These are phyloP conservation scores for Sporothrix phasma DNA, from an alignment of 2,329 filamentous ascomycete genomes.

Conservation along the genomic window DNA sequence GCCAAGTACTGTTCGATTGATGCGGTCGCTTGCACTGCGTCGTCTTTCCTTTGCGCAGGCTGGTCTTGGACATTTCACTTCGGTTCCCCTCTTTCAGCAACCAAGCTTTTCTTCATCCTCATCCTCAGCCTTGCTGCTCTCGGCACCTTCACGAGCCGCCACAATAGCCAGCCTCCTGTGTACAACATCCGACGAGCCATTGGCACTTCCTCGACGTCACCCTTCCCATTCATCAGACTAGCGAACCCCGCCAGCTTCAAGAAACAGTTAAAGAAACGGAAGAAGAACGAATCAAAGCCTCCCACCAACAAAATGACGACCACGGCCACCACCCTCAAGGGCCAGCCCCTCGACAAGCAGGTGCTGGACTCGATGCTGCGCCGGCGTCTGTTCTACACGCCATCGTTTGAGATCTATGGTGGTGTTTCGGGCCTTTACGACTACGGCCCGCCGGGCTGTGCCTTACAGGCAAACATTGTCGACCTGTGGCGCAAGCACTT, in stretches of 20 bases:
- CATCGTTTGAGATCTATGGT: conserved; percentile 90
- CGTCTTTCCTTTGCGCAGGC: conserved; percentile 11
- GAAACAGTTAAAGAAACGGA: neutral
- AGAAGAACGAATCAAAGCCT: neutral
- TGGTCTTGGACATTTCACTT: conserved; percentile 9
- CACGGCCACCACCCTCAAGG: conserved; percentile 64
- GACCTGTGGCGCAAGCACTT: conserved; percentile 91
- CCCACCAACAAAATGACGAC: conserved; percentile 13
- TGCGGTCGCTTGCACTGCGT: conserved; percentile 11
- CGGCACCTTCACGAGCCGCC: neutral
- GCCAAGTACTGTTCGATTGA: conserved; percentile 11
- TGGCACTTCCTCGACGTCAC: neutral
- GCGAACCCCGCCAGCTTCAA: neutral
- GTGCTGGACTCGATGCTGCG: conserved; percentile 77
- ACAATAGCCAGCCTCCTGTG: neutral
- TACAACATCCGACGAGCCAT: neutral
- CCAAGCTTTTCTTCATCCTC: neutral
- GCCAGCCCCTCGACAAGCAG: conserved; percentile 76
- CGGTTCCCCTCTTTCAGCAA: neutral
- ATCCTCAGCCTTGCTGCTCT: neutral
- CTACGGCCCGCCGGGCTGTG: conserved; percentile 82
- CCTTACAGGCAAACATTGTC: conserved; percentile 78
- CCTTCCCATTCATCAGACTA: neutral
- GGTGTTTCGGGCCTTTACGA: conserved; percentile 85
- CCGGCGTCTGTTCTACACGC: conserved; percentile 87